Conservation (phyloP, 2,329 filamentous ascomycete genomes). For the Venturiaceae sp. region DNA sequence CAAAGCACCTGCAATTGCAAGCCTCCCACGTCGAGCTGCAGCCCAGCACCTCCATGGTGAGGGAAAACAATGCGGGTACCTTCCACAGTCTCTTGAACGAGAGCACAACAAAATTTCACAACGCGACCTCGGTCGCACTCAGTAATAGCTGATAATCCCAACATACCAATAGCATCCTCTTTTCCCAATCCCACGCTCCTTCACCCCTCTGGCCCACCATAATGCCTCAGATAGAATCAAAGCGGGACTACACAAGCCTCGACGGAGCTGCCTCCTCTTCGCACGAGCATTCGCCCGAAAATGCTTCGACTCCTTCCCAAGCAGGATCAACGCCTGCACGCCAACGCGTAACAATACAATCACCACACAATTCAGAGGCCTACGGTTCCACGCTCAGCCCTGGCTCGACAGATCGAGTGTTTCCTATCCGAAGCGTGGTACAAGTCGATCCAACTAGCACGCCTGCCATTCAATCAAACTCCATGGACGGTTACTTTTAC, state of each 20-base stretch:
- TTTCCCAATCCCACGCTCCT: background rate
- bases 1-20: background rate
- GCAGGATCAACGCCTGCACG: background rate
- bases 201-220: background rate
- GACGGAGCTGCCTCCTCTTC: background rate
- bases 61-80: background rate
- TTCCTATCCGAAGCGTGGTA: constrained; percentile 72
- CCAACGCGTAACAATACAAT: background rate
- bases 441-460: constrained; percentile 52
- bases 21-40: background rate
- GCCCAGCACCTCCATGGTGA: background rate
- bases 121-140: background rate
- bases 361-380: background rate
- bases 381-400: constrained; percentile 23
- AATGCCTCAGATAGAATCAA: background rate
- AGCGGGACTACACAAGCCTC: background rate
- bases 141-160: background rate
- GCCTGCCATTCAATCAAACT: constrained; percentile 17
- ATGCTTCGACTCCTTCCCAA: background rate
- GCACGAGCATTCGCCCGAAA: background rate
- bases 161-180: background rate
- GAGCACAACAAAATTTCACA: background rate
- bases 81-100: background rate
- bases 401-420: constrained; percentile 52
- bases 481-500: constrained; percentile 29